Evolutionary conservation across 139 green algal genomes (phyloP).

Genomic region (Chlamydomonas applanata): DNA sequence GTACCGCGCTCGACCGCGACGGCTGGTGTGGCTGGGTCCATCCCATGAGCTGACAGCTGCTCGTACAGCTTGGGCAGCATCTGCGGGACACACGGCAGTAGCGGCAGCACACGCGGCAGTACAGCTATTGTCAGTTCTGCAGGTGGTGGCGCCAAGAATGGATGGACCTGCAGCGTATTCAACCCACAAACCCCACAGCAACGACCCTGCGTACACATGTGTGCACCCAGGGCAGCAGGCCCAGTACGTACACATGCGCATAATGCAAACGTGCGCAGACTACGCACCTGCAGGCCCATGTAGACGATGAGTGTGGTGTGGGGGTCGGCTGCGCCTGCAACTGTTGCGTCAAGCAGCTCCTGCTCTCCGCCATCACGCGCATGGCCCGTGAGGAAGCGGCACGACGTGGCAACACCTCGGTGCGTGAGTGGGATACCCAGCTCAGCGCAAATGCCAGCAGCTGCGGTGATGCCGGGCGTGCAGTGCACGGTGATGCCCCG

Average conservation of each 20-base stretch:
- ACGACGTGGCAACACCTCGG: constrained; percentile 86
- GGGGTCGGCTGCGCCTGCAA: constrained; percentile 64
- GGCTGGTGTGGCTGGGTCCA: constrained; percentile 70
- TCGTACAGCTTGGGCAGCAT: constrained; percentile 77
- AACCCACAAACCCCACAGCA: too few relatives aligned
- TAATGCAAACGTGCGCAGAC: too few relatives aligned
- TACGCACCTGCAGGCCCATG: constrained; percentile 88
- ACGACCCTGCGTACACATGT: too few relatives aligned
- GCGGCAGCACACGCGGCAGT: too few relatives aligned
- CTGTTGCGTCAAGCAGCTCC: constrained; percentile 53
- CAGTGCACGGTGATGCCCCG: constrained; percentile 80
- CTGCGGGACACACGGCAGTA: not conserved
- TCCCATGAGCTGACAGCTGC: constrained; percentile 64
- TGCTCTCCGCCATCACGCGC: constrained; percentile 76
- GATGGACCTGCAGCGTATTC: too few relatives aligned
- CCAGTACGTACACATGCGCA: too few relatives aligned
- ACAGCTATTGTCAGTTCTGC: too few relatives aligned
- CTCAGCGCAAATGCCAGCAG: constrained; percentile 52
- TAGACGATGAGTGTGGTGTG: constrained; percentile 97
- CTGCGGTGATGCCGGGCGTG: constrained; percentile 84
- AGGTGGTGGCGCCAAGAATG: too few relatives aligned
- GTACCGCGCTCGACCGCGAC: constrained; percentile 95
- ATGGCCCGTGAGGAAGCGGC: constrained; percentile 92
- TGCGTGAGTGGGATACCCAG: constrained; percentile 87
- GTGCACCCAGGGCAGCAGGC: too few relatives aligned